Percentiles rank a stretch among this genome's conserved stretches.
These are phyloP conservation scores for Talaromyces pinophilus DNA, from an alignment of 2,329 filamentous ascomycete species.

Conservation along the genomic window DNA sequence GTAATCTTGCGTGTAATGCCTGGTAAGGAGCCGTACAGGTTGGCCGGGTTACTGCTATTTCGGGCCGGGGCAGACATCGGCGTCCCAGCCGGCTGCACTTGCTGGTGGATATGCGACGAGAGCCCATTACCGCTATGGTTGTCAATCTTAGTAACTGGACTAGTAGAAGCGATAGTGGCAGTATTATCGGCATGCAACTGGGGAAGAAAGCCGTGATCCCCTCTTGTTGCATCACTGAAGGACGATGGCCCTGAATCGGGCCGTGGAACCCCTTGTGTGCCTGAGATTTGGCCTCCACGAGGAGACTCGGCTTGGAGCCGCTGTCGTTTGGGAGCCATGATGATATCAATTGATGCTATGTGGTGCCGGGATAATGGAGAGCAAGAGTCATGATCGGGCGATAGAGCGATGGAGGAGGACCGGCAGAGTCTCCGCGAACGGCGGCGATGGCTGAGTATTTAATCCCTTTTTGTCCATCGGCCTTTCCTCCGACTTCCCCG, in stretches of 20 bases:
- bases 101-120: slow-evolving; percentile 1
- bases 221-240: background rate
- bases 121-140: background rate
- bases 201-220: background rate
- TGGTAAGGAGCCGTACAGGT: slow-evolving; percentile 29
- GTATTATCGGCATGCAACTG: background rate
- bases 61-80: slow-evolving; percentile 25
- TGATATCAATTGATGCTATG: background rate
- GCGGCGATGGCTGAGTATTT: background rate
- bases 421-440: slow-evolving; percentile 4
- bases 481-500: slow-evolving; percentile 15
- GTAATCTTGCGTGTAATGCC: slow-evolving; percentile 44
- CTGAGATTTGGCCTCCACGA: background rate
- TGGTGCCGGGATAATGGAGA: too few relatives aligned
- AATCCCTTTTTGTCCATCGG: slow-evolving; percentile 2
- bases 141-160: background rate
- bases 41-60: background rate
- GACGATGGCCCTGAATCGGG: background rate
- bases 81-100: slow-evolving; percentile 8
- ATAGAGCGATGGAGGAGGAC: background rate
- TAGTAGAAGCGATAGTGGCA: background rate
- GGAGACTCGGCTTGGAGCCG: slow-evolving; percentile 17
- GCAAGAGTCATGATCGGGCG: background rate
- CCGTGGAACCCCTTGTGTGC: background rate
- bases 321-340: slow-evolving; percentile 14